A percentile compares a stretch with the other conserved stretches of the same genome.
Conservation (phyloP, 345 rosid genomes). For the Brassica rapa region DNA sequence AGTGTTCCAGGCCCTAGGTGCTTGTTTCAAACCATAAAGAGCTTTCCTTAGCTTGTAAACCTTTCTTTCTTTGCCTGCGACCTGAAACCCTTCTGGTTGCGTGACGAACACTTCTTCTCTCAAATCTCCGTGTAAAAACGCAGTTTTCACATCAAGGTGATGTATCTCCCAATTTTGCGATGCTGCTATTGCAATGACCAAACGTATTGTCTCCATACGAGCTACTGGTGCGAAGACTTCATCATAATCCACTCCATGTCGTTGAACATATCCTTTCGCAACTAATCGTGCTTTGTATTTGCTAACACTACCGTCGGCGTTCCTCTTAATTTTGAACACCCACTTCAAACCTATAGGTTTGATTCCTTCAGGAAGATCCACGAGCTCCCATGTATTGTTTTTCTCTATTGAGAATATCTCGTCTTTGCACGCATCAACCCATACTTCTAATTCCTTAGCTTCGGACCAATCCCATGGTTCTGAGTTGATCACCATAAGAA, state of each 20-base stretch:
- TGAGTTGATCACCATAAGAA: too few relatives aligned
- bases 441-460: too few relatives aligned
- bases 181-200: neutral
- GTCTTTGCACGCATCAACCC: too few relatives aligned
- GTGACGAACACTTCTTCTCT: neutral
- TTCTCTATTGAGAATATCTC: too few relatives aligned
- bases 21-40: neutral
- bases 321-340: neutral
- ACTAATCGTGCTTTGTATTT: neutral
- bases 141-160: neutral
- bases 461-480: too few relatives aligned
- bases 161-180: neutral
- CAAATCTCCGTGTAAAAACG: neutral
- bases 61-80: too few relatives aligned
- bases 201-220: neutral
- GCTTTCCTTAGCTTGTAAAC: too few relatives aligned
- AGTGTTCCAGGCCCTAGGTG: neutral
- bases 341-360: neutral
- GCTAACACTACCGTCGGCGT: neutral
- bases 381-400: neutral
- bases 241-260: neutral
- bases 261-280: neutral
- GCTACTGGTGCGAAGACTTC: neutral
- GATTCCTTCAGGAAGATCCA: neutral
- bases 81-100: neutral